Conservation (phyloP, 345 rosid genomes). For the Brassica carinata region DNA sequence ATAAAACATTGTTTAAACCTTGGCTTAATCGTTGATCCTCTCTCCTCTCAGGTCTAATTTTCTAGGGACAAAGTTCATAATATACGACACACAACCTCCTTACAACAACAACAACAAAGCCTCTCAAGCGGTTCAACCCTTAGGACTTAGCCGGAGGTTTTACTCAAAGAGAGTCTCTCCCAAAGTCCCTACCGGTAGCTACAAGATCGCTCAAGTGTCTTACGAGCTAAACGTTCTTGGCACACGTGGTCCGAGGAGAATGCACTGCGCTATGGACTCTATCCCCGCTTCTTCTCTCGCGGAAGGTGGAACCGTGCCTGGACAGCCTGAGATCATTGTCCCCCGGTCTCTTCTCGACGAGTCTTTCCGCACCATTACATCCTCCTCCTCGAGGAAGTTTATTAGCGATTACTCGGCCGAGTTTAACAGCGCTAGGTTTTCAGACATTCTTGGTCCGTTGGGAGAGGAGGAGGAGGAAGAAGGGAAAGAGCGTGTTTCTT, state of each 20-base stretch:
- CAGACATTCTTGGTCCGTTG: constrained; percentile 63
- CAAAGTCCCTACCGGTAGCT: constrained; percentile 86
- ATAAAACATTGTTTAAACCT: neutral
- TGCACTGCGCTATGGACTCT: constrained; percentile 86
- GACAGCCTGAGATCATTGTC: constrained; percentile 73
- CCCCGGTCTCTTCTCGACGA: constrained; percentile 73
- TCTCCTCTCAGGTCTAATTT: constrained; percentile 74
- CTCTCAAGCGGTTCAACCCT: constrained; percentile 57
- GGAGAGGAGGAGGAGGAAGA: constrained; percentile 56
- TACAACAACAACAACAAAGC: constrained; percentile 50
- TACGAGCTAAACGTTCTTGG: constrained; percentile 94
- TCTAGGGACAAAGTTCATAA: constrained; percentile 85
- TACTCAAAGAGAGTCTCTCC: constrained; percentile 87
- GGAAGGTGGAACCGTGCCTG: constrained; percentile 79
- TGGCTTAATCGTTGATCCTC: neutral
- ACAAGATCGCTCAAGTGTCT: constrained; percentile 77
- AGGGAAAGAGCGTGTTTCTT: constrained; percentile 51
- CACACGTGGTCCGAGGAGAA: constrained; percentile 91
- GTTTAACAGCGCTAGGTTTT: constrained; percentile 84
- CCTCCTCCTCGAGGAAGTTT: constrained; percentile 56
- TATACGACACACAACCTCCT: constrained; percentile 90
- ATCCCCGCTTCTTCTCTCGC: constrained; percentile 74
- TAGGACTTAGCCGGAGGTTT: constrained; percentile 78
- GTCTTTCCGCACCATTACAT: constrained; percentile 74
- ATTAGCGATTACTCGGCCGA: constrained; percentile 58